Conservation (phyloP, 1,139 yeast species). For the Debaryomyces sp. region DNA sequence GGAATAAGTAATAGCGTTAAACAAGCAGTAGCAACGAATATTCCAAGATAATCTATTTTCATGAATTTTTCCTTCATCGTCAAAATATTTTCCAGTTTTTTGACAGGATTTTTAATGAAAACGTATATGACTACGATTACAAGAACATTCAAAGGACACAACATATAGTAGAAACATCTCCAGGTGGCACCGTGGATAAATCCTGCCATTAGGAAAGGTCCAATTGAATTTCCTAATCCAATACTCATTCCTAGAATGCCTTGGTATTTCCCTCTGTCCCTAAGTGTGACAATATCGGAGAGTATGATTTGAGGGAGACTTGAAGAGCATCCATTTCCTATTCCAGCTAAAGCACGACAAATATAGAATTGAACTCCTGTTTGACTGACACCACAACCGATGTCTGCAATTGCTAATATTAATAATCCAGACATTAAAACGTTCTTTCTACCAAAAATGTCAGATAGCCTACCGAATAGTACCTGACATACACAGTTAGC, state of each 20-base stretch:
- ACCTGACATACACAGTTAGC: conserved; percentile 51
- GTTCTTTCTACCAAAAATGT: conserved; percentile 47
- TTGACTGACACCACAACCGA: conserved; percentile 45
- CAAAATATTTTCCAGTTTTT: conserved; percentile 23
- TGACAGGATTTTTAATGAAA: conserved; percentile 23
- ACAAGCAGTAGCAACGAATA: conserved; percentile 45
- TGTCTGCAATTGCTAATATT: conserved; percentile 37
- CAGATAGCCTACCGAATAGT: conserved; percentile 45
- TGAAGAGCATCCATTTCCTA: conserved; percentile 49
- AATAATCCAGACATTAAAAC: conserved; percentile 35
- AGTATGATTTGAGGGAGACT: conserved; percentile 45
- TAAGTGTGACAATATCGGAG: conserved; percentile 46
- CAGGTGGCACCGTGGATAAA: conserved; percentile 47
- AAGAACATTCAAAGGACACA: conserved; percentile 45
- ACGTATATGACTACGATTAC: conserved; percentile 30
- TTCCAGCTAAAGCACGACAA: conserved; percentile 48
- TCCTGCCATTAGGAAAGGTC: conserved; percentile 59
- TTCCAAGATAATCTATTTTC: conserved; percentile 53
- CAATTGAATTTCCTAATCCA: conserved; percentile 58
- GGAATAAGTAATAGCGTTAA: conserved; percentile 52
- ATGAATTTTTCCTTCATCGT: conserved; percentile 35
- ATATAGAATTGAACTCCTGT: conserved; percentile 44
- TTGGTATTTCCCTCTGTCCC: conserved; percentile 49
- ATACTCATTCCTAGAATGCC: conserved; percentile 54
- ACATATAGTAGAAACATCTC: conserved; percentile 52